These are phyloP conservation scores for Yarrowia bubula DNA, from an alignment of 805 yeast genomes.

Conservation along the genomic window DNA sequence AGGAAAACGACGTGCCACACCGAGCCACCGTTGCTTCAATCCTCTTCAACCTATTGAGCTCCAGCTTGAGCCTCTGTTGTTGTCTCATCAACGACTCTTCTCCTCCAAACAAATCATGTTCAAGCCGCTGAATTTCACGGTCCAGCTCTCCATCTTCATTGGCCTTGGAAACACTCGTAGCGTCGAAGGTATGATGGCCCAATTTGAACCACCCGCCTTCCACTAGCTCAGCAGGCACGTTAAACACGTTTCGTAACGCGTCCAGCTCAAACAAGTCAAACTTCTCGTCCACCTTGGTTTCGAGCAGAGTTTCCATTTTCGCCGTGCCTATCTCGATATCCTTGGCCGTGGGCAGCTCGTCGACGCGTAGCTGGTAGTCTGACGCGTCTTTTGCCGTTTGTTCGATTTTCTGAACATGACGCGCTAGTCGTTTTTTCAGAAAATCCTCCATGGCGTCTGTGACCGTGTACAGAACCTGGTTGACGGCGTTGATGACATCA, in stretches of 20 bases:
- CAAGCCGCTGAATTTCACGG: constrained; percentile 29
- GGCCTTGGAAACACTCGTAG: not conserved
- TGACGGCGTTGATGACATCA: constrained; percentile 84
- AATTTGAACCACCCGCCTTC: constrained; percentile 65
- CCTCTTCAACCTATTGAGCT: not conserved
- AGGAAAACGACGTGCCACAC: not conserved
- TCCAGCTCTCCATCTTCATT: constrained; percentile 29
- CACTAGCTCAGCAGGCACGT: constrained; percentile 63
- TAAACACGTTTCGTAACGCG: constrained; percentile 70
- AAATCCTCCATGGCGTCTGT: constrained; percentile 74
- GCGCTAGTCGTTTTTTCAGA: constrained; percentile 44
- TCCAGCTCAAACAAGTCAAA: constrained; percentile 86
- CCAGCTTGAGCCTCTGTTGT: constrained; percentile 1
- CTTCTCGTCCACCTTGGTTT: constrained; percentile 70
- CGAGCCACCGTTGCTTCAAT: constrained; percentile 3
- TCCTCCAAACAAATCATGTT: constrained; percentile 29
- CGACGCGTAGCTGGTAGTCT: constrained; percentile 26
- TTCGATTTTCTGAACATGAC: constrained; percentile 28
- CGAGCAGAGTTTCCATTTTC: constrained; percentile 71
- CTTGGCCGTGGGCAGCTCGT: constrained; percentile 28
- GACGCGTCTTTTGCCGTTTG: constrained; percentile 32
- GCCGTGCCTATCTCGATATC: constrained; percentile 80
- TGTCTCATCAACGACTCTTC: constrained; percentile 16
- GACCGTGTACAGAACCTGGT: constrained; percentile 78
- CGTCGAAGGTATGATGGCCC: constrained; percentile 53